These are phyloP conservation scores for Chamaecrista fasciculata DNA, from an alignment of 306 rosid species.

Conservation along the genomic window DNA sequence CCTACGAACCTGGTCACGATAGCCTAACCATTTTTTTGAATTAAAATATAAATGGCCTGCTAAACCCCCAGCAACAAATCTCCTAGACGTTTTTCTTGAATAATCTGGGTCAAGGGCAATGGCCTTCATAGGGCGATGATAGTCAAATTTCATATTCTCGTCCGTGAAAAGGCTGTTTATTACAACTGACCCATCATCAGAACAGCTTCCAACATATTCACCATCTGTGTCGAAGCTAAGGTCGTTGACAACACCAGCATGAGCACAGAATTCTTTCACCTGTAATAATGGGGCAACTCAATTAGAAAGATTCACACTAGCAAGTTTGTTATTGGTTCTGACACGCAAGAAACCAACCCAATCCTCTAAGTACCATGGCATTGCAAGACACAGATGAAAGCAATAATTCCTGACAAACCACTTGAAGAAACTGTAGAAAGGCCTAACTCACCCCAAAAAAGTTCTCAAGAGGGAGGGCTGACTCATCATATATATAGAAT, in stretches of 20 bases:
- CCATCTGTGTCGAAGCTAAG: slow-evolving; percentile 79
- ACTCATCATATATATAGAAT: too few species aligned
- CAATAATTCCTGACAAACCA: not conserved
- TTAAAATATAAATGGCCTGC: slow-evolving; percentile 74
- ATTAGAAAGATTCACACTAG: not conserved
- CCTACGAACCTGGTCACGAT: slow-evolving; percentile 65
- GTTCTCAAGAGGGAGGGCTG: too few species aligned
- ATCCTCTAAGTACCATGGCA: not conserved
- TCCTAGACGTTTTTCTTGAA: slow-evolving; percentile 58
- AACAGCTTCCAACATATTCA: slow-evolving; percentile 79
- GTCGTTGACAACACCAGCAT: slow-evolving; percentile 70
- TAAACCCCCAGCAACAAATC: slow-evolving; percentile 83
- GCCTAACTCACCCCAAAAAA: too few species aligned
- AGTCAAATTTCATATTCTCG: slow-evolving; percentile 74
- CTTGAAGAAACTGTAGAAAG: too few species aligned
- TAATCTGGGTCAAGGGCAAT: slow-evolving; percentile 77
- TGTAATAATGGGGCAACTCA: slow-evolving; percentile 34
- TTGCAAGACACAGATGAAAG: not conserved
- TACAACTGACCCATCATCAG: slow-evolving; percentile 78
- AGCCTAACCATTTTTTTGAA: slow-evolving; percentile 79
- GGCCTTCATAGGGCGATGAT: slow-evolving; percentile 85
- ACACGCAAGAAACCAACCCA: not conserved
- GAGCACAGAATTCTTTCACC: slow-evolving; percentile 78
- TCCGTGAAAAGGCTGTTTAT: slow-evolving; percentile 66
- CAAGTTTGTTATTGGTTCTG: not conserved